Conservation (phyloP, 495 filamentous ascomycete species). For the Geopyxis carbonaria region DNA sequence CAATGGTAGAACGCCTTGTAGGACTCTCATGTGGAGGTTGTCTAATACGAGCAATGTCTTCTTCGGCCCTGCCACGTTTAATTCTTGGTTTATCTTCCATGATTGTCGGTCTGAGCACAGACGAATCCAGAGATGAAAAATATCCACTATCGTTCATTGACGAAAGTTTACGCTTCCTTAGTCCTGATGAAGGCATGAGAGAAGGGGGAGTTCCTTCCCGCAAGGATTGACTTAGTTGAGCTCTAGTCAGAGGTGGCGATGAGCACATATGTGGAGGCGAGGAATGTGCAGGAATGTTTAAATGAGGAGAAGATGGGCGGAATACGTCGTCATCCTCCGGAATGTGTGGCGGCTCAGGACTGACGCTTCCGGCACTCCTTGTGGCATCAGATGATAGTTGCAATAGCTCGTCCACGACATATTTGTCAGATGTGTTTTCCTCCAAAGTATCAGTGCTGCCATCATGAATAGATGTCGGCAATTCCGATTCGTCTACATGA, state of each 20-base stretch:
- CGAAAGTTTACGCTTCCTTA: constrained; percentile 50
- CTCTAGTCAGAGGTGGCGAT: constrained; percentile 62
- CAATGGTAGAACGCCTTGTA: constrained; percentile 45
- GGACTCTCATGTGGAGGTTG: constrained; percentile 87
- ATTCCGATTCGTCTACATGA: constrained; percentile 14
- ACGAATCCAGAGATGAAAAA: constrained; percentile 94
- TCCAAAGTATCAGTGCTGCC: constrained; percentile 22
- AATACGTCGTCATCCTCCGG: constrained; percentile 31
- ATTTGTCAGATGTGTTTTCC: constrained; percentile 16
- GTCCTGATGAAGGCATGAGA: constrained; percentile 37
- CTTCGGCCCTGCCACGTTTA: constrained; percentile 80
- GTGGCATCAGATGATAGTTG: constrained; percentile 80
- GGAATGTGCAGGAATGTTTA: constrained; percentile 30
- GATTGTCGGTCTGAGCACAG: constrained; percentile 52
- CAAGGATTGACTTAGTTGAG: constrained; percentile 37
- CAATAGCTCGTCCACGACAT: constrained; percentile 14
- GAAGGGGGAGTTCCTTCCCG: constrained; percentile 62
- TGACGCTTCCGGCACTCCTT: constrained; percentile 66
- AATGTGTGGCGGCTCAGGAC: constrained; percentile 39
- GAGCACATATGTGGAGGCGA: constrained; percentile 46
- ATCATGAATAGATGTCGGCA: constrained; percentile 9
- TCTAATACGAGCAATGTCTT: constrained; percentile 86
- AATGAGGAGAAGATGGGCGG: constrained; percentile 44
- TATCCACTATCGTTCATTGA: constrained; percentile 90
- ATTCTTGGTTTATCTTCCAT: constrained; percentile 60